Evolutionary conservation across 352 stramenopile genomes (phyloP).

Genomic region (Globisporangium megalacanthum): DNA sequence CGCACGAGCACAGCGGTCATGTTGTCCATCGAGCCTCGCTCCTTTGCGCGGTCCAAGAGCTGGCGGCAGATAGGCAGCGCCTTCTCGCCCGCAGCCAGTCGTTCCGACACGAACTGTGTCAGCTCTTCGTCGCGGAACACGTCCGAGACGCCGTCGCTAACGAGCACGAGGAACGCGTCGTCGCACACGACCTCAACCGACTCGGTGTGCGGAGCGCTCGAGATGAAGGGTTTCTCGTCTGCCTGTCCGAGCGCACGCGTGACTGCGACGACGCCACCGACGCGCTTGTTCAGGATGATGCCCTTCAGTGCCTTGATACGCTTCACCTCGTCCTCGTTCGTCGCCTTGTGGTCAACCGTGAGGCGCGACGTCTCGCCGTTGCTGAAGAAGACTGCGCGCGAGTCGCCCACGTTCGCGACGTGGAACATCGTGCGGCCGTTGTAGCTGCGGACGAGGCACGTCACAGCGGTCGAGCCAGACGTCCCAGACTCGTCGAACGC

Average conservation of each 20-base stretch:
- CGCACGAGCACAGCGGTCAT: conserved; percentile 77
- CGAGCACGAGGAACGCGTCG: conserved; percentile 67
- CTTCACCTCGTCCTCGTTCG: conserved; percentile 67
- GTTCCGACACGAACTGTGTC: conserved; percentile 48
- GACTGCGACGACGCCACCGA: conserved; percentile 64
- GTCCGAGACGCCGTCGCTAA: conserved; percentile 73
- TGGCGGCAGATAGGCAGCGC: conserved; percentile 53
- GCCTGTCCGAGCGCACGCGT: conserved; percentile 72
- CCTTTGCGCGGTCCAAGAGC: conserved; percentile 64
- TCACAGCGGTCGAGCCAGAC: conserved; percentile 73
- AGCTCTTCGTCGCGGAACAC: conserved; percentile 71
- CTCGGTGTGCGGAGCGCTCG: conserved; percentile 48
- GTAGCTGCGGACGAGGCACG: conserved; percentile 56
- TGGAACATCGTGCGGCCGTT: conserved; percentile 58
- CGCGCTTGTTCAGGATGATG: conserved; percentile 83
- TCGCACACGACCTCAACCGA: conserved; percentile 44
- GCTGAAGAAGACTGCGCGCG: conserved; percentile 60
- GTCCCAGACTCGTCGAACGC: conserved; percentile 59
- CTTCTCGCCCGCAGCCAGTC: conserved; percentile 38
- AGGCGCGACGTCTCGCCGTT: conserved; percentile 44
- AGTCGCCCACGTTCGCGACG: conserved; percentile 78
- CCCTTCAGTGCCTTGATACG: conserved; percentile 68
- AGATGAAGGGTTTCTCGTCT: conserved; percentile 82
- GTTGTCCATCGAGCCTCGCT: conserved; percentile 71
- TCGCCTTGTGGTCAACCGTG: conserved; percentile 74